Base-by-base conservation (phyloP, 192 early-diverging fungal species). In the Gryganskiella cystojenkinii region DNA sequence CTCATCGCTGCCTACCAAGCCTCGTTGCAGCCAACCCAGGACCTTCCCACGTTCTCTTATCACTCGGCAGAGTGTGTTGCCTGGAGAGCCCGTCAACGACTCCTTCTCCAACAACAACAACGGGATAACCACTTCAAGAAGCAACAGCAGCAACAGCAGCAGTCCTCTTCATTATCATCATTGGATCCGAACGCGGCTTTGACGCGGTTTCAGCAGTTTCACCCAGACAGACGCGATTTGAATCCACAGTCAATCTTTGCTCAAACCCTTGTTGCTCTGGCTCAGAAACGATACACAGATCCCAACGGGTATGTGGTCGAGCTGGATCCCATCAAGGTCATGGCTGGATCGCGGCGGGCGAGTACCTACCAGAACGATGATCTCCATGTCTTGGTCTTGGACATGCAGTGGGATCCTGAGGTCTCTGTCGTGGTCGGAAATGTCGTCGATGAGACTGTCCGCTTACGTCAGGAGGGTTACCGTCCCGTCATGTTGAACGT, bases 321-420 rank as follows among this genome's bases (percentile, higher is more conserved):
- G 11, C 61, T 78, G 28, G 74, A 78, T 28, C 66, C 74, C 13
- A 52, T 25, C 55, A 78, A 78, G 31, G 10, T 69, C 31, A 64
- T 64, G 60, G 74, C 74, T 1, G 74, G 74, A 31, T 78, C 74
- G 30, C 46, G 74, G 37, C 53, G 74, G 11, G 74, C 74, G n/a
- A 42, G 31, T 11, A 14, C 72, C 2, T 76, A 76, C 30, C 72
- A 68, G 22, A 76, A 76, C 37, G 72, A 76, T 10, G 72, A 76
- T 20, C 46, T 76, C 37, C 72, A 76, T 55, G 72, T 76, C 0
- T 65, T 76, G 5, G 72, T 76, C 4, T 45, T 76, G 6, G 72
- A 76, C 47, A 76, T 76, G 72, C 72, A 76, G 19, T 76, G 72
- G 72, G 72, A 76, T 35, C 72, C 72, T 1, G 72, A 76, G 54